Percentiles rank a stretch among this genome's conserved stretches.
Conservation (phyloP, 2,329 filamentous ascomycete species). For the Hypoxylon sp. region DNA sequence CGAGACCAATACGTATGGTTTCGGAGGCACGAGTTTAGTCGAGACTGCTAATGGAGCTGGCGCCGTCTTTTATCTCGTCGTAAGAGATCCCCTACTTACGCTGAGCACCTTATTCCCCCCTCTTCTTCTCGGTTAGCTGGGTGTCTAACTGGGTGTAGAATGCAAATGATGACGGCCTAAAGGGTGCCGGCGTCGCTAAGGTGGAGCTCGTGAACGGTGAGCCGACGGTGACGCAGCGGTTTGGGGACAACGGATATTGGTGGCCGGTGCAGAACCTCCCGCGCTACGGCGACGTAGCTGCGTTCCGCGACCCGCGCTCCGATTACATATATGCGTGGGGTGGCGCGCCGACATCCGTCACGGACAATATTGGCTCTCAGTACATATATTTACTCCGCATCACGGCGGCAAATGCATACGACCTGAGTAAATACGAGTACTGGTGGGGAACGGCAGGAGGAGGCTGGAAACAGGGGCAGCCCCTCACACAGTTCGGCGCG, state of each 20-base stretch:
- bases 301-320: slow-evolving; percentile 57
- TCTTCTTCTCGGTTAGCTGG: neutral
- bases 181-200: slow-evolving; percentile 57
- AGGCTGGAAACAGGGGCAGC: slow-evolving; percentile 55
- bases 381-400: slow-evolving; percentile 59
- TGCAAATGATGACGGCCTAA: slow-evolving; percentile 53
- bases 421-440: slow-evolving; percentile 58
- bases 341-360: slow-evolving; percentile 55
- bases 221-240: slow-evolving; percentile 56
- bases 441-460: slow-evolving; percentile 57
- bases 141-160: slow-evolving; percentile 34
- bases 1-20: slow-evolving; percentile 55
- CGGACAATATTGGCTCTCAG: slow-evolving; percentile 44
- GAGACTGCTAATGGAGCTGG: slow-evolving; percentile 55
- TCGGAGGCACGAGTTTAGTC: slow-evolving; percentile 59
- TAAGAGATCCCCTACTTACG: slow-evolving; percentile 40
- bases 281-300: slow-evolving; percentile 58
- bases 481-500: slow-evolving; percentile 52
- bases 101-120: neutral
- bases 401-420: slow-evolving; percentile 55
- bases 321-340: slow-evolving; percentile 59
- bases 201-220: slow-evolving; percentile 54
- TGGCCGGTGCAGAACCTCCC: slow-evolving; percentile 54
- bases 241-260: slow-evolving; percentile 55
- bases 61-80: slow-evolving; percentile 57